phyloP scores from a whole-genome alignment of 805 yeast species.

The Sugiyamaella mastotermitis region DNA sequence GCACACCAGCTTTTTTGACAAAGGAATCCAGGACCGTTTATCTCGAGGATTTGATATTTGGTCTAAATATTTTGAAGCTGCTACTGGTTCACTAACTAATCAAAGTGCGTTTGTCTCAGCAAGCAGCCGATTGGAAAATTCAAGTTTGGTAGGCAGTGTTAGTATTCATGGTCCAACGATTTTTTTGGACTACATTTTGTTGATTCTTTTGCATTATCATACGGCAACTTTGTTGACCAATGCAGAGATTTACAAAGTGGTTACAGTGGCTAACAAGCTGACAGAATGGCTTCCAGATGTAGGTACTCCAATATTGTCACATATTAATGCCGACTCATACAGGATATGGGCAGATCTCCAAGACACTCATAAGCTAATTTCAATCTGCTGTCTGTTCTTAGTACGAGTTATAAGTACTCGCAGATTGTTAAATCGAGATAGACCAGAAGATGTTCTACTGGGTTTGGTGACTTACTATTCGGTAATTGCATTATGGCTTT shows the following conservation, averaged over 20 bases:
- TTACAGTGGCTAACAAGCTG: slow-evolving; percentile 24
- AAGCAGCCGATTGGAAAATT: slow-evolving; percentile 17
- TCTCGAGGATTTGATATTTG: slow-evolving; percentile 29
- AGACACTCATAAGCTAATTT: slow-evolving; percentile 25
- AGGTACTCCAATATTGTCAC: slow-evolving; percentile 1
- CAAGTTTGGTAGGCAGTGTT: slow-evolving; percentile 16
- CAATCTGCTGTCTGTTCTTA: slow-evolving; percentile 23
- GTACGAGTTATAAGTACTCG: slow-evolving; percentile 23
- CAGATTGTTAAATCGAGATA: slow-evolving; percentile 17
- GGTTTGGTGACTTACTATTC: slow-evolving; percentile 26
- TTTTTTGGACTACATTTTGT: slow-evolving; percentile 23
- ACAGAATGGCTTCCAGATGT: slow-evolving; percentile 9
- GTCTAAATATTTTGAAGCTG: slow-evolving; percentile 24
- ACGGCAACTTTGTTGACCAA: slow-evolving; percentile 26
- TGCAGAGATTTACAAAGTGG: slow-evolving; percentile 27
- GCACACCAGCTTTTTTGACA: slow-evolving; percentile 19
- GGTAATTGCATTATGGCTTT: slow-evolving; percentile 26
- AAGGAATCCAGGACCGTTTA: slow-evolving; percentile 23
- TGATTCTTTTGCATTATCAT: slow-evolving; percentile 25
- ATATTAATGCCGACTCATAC: slow-evolving; percentile 1
- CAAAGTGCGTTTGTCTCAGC: slow-evolving; percentile 20
- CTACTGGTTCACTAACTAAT: slow-evolving; percentile 23
- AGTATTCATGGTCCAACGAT: slow-evolving; percentile 12
- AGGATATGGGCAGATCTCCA: slow-evolving; percentile 22
- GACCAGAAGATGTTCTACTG: slow-evolving; percentile 19